Evolutionary conservation across 805 yeast genomes (phyloP), one percentile per base, ranked within the genome.

Genomic region (Candida manassasensis): DNA sequence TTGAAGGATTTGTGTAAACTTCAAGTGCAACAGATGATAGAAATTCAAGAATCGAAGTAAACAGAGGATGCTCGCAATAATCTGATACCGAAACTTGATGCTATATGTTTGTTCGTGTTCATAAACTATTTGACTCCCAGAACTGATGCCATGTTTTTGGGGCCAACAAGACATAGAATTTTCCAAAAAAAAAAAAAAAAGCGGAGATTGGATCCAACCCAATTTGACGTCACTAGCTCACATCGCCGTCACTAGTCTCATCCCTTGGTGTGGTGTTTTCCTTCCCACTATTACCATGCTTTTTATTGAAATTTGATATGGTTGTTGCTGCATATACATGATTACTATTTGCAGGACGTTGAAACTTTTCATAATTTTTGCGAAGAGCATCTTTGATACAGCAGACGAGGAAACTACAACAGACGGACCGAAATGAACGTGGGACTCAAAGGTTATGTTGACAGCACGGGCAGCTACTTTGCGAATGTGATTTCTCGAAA

Each of bases 21-120:
- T 42, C 98, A 90, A 58, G 89, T 90, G 29, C 94, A 85, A 55
- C 93, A 89, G 45, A 71, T 90, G 75, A 79, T 87, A 29, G 81
- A 74, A 28, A 47, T 83, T 48, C 84, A 81, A 44, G 57, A 48
- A 25, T 28, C 31, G 16, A 41, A 37, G 26, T 32, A 35, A 24
- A n/a, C n/a, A n/a, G n/a, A n/a, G n/a, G n/a, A n/a, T 29, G 7
- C 10, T 26, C 15, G 15, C 10, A 17, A 11, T n/a, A n/a, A n/a
- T n/a, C n/a, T n/a, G n/a, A n/a, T n/a, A n/a, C n/a, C n/a, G n/a
- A n/a, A n/a, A n/a, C n/a, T n/a, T n/a, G n/a, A n/a, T n/a, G n/a
- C n/a, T n/a, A n/a, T n/a, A n/a, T n/a, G n/a, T n/a, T n/a, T n/a
- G n/a, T n/a, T n/a, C n/a, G n/a, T n/a, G n/a, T n/a, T n/a, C n/a